These are phyloP conservation scores for Ceratobasidium papillatum DNA, from an alignment of 1,284 basidiomycete species.

Conservation along the genomic window DNA sequence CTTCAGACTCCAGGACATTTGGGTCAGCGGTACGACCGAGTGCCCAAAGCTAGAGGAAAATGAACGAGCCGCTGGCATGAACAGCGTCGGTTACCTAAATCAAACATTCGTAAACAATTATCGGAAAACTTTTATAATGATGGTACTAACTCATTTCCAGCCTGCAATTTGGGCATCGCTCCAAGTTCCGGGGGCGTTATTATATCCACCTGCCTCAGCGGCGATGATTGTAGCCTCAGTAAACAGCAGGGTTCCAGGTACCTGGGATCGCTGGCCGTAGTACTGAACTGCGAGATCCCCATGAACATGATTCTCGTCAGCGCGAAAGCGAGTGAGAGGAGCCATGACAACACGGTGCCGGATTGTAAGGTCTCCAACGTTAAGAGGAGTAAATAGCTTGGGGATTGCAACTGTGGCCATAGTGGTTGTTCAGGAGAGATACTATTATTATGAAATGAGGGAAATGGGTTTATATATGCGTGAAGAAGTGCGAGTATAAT, in stretches of 20 bases:
- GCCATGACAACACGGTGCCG: slow-evolving; percentile 60
- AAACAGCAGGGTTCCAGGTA: slow-evolving; percentile 48
- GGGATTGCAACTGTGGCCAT: not conserved
- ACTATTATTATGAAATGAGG: no score
- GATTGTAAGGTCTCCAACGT: slow-evolving; percentile 56
- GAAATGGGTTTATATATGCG: no score
- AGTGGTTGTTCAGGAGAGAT: no score
- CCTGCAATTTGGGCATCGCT: slow-evolving; percentile 46
- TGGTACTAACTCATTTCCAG: slow-evolving; percentile 48
- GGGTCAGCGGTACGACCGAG: slow-evolving; percentile 50
- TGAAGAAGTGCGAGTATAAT: no score
- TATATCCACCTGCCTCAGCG: slow-evolving; percentile 34
- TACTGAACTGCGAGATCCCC: slow-evolving; percentile 47
- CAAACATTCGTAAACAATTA: not conserved
- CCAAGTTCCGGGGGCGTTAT: slow-evolving; percentile 47
- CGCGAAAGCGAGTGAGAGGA: slow-evolving; percentile 57
- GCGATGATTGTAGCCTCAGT: slow-evolving; percentile 49
- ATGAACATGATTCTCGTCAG: slow-evolving; percentile 48
- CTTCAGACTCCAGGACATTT: slow-evolving; percentile 43
- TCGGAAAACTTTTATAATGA: no score
- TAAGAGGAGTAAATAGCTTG: slow-evolving; percentile 57
- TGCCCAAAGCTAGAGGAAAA: slow-evolving; percentile 51
- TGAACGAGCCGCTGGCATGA: slow-evolving; percentile 51
- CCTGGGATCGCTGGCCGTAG: slow-evolving; percentile 48
- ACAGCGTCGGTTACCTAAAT: slow-evolving; percentile 50